Evolutionary conservation across 371 early-diverging fungal species (phyloP).

Genomic region (Apophysomyces variabilis): DNA sequence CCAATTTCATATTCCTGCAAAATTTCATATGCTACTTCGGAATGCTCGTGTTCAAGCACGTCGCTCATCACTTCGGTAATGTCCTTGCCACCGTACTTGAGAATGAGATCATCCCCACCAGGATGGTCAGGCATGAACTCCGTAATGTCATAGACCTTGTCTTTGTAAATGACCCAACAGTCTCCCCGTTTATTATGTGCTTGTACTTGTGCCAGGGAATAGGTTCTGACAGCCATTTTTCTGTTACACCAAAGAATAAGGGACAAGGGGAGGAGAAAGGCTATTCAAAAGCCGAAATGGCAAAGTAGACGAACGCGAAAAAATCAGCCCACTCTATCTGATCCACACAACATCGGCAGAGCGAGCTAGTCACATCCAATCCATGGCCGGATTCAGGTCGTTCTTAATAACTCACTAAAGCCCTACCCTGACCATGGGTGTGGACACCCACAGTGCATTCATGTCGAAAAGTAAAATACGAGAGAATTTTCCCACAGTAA

Average conservation of each 20-base stretch:
- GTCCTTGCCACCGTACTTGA: conserved; percentile 78
- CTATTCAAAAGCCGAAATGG: conserved; percentile 6
- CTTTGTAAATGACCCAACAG: conserved; percentile 76
- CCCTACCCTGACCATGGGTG: no score
- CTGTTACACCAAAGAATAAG: conserved; percentile 3
- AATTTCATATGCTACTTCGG: conserved; percentile 83
- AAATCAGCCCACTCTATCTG: not conserved
- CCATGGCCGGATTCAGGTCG: no score
- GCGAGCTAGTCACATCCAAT: no score
- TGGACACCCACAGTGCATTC: no score
- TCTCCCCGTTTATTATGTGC: conserved; percentile 60
- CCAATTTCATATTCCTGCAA: conserved; percentile 63
- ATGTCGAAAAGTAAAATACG: no score
- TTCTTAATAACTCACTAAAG: no score
- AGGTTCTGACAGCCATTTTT: conserved; percentile 14
- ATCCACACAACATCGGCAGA: not conserved
- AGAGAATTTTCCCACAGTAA: no score
- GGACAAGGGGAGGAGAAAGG: not conserved
- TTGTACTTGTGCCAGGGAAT: conserved; percentile 60
- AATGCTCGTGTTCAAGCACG: conserved; percentile 79
- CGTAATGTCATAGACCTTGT: conserved; percentile 85
- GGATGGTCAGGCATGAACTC: conserved; percentile 83
- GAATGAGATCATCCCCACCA: conserved; percentile 76
- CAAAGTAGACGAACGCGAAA: not conserved
- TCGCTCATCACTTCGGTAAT: conserved; percentile 76